Base-by-base conservation (phyloP, 352 stramenopile genomes). In the Halophytophthora batemanensis region DNA sequence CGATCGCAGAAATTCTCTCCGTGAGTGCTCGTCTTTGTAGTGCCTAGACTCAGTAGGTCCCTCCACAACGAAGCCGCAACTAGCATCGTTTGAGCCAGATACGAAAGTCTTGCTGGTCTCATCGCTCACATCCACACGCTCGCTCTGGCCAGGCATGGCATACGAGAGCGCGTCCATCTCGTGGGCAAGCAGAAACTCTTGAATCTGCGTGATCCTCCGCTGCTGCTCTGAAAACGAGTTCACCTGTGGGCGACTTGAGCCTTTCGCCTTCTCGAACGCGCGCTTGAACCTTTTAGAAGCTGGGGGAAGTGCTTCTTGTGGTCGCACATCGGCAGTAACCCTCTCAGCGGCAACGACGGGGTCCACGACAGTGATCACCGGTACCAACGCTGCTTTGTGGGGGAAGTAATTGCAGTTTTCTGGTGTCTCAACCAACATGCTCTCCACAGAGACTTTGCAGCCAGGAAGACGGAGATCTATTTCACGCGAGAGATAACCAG, bases 391-490 rank as follows among this genome's bases (percentile, higher is more conserved):
- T 1, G 61, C 66, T 21, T 77, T 52, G 62, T 87, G 62, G 12
- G 79, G 75, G 11, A 85, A 92, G 42, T 92, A 92, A 3, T 66
- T 64, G 55, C 78, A 92, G 59, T 77, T 70, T 1, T 51, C 42
- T 2, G 82, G 55, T 11, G 58, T 59, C 0, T 63, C 45, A 15
- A 90, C 82, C 2, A 51, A 29, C 34, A 86, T 51, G 12, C 33
- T 33, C 5, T 40, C 56, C 15, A 79, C 53, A 22, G 38, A 19
- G 31, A 84, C 55, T 8, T 50, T 0, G 40, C 73, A 89, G 1
- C 77, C 82, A 31, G 62, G 43, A 1, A 77, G 73, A 12, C 39
- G 6, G 10, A 92, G 60, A 44, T 83, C 62, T 18, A 92, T 38
- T 0, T 67, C 35, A 8, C 75, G 71, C 6, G 82, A 77, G 18